Conservation (phyloP, 2,329 filamentous ascomycete species). For the Pseudogymnoascus sp. region DNA sequence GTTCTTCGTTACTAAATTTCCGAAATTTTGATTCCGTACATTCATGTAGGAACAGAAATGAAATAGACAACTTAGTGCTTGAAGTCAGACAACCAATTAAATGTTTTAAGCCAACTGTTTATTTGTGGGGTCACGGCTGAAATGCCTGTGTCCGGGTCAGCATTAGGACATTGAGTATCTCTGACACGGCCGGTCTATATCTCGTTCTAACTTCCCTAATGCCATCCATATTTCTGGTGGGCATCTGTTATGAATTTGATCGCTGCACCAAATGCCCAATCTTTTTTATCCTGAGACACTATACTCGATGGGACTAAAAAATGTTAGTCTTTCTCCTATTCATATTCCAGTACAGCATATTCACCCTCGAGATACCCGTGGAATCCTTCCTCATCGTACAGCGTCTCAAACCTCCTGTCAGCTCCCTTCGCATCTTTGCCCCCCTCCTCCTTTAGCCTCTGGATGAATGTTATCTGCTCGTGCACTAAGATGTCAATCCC, state of each 20-base stretch:
- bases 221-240: not conserved
- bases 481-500: slow-evolving; percentile 34
- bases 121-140: no score
- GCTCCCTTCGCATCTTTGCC: slow-evolving; percentile 22
- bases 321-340: not conserved
- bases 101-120: no score
- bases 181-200: no score
- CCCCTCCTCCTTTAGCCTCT: slow-evolving; percentile 26
- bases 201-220: not conserved
- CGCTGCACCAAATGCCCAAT: not conserved
- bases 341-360: not conserved
- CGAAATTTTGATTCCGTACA: not conserved
- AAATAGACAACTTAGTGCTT: not conserved
- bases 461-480: slow-evolving; percentile 33
- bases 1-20: not conserved
- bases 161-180: no score
- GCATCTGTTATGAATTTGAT: not conserved
- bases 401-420: slow-evolving; percentile 17
- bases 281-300: not conserved
- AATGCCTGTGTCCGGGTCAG: no score
- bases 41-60: not conserved
- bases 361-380: slow-evolving; percentile 27
- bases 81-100: not conserved
- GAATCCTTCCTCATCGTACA: slow-evolving; percentile 21
- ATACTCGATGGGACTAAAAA: not conserved